Evolutionary conservation across 352 stramenopile species (phyloP).

Genomic region (Pythium phragmitis): DNA sequence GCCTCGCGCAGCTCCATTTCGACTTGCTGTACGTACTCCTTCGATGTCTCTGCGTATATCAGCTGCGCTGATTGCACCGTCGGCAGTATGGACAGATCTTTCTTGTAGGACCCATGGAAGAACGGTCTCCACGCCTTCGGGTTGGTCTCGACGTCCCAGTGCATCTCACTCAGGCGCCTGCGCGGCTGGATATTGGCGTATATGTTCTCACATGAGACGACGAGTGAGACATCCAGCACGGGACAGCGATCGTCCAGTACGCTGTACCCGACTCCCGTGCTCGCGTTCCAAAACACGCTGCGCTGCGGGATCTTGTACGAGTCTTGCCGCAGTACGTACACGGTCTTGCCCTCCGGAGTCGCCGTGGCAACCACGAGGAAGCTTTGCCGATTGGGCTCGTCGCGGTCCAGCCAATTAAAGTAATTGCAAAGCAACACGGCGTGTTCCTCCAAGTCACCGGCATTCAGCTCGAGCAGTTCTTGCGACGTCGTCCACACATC

Average conservation of each 20-base stretch:
- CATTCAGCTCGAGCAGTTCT: constrained; percentile 88
- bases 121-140: constrained; percentile 86
- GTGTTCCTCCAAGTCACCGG: constrained; percentile 90
- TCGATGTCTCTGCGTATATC: constrained; percentile 54
- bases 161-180: constrained; percentile 48
- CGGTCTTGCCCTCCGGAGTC: constrained; percentile 85
- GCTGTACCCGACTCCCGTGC: constrained; percentile 73
- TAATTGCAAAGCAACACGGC: constrained; percentile 91
- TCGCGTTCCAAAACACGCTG: constrained; percentile 88
- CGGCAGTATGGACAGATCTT: constrained; percentile 32
- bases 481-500: constrained; percentile 91
- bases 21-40: constrained; percentile 60
- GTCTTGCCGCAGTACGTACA: constrained; percentile 79
- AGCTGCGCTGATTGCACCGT: constrained; percentile 60
- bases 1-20: constrained; percentile 77
- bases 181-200: constrained; percentile 87
- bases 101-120: constrained; percentile 38
- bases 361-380: constrained; percentile 89
- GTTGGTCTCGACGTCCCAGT: constrained; percentile 85
- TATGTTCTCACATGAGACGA: constrained; percentile 89
- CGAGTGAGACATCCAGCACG: constrained; percentile 78
- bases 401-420: constrained; percentile 83
- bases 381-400: constrained; percentile 31
- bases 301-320: constrained; percentile 48
- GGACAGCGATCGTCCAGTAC: constrained; percentile 80